Evolutionary conservation across 1,139 yeast genomes (phyloP).

Genomic region (Hyphopichia fennica): DNA sequence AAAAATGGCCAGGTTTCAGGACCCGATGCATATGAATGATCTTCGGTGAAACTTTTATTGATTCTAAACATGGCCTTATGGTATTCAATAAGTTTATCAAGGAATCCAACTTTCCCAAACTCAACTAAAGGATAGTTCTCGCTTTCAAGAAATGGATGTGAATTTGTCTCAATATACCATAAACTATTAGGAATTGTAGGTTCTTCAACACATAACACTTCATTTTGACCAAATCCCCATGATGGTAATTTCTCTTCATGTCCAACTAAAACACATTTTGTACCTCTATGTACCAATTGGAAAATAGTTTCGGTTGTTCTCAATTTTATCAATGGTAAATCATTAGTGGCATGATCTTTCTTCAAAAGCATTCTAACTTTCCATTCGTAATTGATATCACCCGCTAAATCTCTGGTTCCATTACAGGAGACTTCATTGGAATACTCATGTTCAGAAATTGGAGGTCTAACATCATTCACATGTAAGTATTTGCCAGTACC

Average conservation of each 20-base stretch:
- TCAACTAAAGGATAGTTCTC: conserved; percentile 31
- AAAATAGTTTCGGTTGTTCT: conserved; percentile 57
- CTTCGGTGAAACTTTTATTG: conserved; percentile 24
- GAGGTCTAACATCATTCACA: conserved; percentile 64
- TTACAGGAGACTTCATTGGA: conserved; percentile 70
- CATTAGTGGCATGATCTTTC: conserved; percentile 25
- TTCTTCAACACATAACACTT: conserved; percentile 69
- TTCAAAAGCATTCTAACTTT: conserved; percentile 36
- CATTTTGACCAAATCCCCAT: conserved; percentile 73
- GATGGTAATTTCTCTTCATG: conserved; percentile 64
- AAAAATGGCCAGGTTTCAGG: conserved; percentile 44
- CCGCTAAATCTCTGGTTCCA: conserved; percentile 49
- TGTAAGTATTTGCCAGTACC: conserved; percentile 59
- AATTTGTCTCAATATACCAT: conserved; percentile 65
- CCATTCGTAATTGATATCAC: conserved; percentile 56
- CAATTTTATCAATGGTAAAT: conserved; percentile 40
- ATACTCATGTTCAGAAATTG: conserved; percentile 78
- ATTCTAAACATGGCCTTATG: conserved; percentile 35
- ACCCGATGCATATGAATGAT: conserved; percentile 30
- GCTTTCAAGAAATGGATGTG: conserved; percentile 47
- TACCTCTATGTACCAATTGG: conserved; percentile 58
- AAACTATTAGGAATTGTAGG: conserved; percentile 60
- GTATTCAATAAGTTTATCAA: conserved; percentile 31
- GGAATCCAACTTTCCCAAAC: conserved; percentile 23
- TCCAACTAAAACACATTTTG: conserved; percentile 59